Evolutionary conservation across 768 basidiomycete species (phyloP).

Genomic region (Rhodotorula graminis): DNA sequence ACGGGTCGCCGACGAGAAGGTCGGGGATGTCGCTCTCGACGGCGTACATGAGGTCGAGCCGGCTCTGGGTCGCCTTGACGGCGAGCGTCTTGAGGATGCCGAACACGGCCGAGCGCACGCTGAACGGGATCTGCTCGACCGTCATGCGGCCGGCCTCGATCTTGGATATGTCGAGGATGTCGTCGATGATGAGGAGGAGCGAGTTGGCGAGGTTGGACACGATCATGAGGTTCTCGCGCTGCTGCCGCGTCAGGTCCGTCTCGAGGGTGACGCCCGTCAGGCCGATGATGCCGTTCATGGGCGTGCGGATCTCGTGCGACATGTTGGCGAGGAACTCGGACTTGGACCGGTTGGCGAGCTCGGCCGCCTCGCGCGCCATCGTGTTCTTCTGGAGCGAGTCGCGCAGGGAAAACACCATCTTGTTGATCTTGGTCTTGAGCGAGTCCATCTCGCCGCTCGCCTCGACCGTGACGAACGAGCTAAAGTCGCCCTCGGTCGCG

Average conservation of each 20-base stretch:
- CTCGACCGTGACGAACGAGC: constrained; percentile 97
- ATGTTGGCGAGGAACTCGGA: constrained; percentile 98
- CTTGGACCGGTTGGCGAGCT: constrained; percentile 94
- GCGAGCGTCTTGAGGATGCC: constrained; percentile 97
- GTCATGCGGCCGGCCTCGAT: constrained; percentile 99
- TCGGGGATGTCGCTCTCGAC: constrained; percentile 94
- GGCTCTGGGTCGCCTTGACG: constrained; percentile 93
- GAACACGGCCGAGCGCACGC: constrained; percentile 91
- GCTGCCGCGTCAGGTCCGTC: constrained; percentile 86
- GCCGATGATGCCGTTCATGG: constrained; percentile 99
- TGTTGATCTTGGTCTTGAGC: constrained; percentile 95
- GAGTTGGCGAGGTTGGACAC: constrained; percentile 92
- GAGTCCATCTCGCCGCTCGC: constrained; percentile 99
- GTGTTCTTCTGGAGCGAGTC: constrained; percentile 99
- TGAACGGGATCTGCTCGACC: constrained; percentile 98
- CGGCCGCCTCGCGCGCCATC: constrained; percentile 91
- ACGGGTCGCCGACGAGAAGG: constrained; percentile 91
- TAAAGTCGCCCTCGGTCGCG: constrained; percentile 98
- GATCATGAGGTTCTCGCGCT: constrained; percentile 88
- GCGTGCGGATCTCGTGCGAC: constrained; percentile 88
- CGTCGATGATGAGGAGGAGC: constrained; percentile 92
- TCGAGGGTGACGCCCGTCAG: constrained; percentile 98
- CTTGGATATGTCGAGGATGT: constrained; percentile 99
- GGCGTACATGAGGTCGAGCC: constrained; percentile 91
- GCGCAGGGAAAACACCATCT: constrained; percentile 96